Base-by-base conservation (phyloP, 352 stramenopile species). In the Pythium plurisporium region DNA sequence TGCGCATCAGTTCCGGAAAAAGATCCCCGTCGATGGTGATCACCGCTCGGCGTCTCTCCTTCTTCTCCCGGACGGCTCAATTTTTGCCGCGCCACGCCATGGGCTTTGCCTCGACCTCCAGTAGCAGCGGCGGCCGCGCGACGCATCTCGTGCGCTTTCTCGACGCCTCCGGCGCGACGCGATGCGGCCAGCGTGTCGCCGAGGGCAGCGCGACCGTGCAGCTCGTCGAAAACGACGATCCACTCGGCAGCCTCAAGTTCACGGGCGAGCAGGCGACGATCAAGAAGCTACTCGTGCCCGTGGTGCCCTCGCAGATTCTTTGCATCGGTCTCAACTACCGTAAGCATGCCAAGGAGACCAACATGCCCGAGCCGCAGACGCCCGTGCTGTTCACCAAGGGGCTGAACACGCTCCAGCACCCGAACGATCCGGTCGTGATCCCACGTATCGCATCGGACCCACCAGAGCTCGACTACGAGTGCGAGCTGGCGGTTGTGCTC, bases 311-410 rank as follows among this genome's bases (percentile, higher is more conserved):
- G 11, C 81, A 89, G 67, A 91, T 96, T 59, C 69, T 94, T 20
- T 79, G 82, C 40, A 94, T 96, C 29, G 89, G 89, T 5, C 76
- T 97, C 27, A 97, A 97, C 72, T 97, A 97, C 74, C 74, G 82
- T 61, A 87, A 93, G 65, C 87, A 97, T 49, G 77, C 80, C 34
- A 74, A 82, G 55, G 86, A 96, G 70, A 92, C 87, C 47, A 95
- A 95, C 51, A 89, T 90, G 69, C 75, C 86, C 0, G 79, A 91
- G 64, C 83, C 85, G 0, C 75, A 77, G 57, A 86, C 70, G 45
- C 82, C 86, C 3, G 78, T 94, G 62, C 73, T 96, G 23, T 97
- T 97, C 61, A 93, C 87, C 44, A 97, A 97, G 69, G 82, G 79
- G 8, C 49, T 90, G 2, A 89, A 89, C 53, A 71, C 87, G 10